phyloP scores from a whole-genome alignment of 2,329 filamentous ascomycete genomes.

The Fusarium verticillioides region DNA sequence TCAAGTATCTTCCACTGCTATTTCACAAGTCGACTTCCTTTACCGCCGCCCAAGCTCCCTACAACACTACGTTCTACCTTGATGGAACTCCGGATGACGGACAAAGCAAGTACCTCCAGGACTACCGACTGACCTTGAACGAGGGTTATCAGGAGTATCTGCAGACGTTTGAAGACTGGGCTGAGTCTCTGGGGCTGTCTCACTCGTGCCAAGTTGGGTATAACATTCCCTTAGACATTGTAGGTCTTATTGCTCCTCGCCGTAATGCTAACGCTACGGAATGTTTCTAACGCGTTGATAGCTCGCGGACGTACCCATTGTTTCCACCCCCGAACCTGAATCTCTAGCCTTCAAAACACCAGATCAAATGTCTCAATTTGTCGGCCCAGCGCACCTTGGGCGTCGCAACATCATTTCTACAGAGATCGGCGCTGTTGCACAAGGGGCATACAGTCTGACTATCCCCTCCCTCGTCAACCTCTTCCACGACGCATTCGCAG shows the following conservation, averaged over 20 bases:
- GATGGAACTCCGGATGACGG: not conserved
- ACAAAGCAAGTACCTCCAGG: not conserved
- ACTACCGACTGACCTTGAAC: not conserved
- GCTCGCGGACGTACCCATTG: not conserved
- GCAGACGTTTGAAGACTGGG: not conserved
- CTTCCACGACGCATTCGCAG: not conserved
- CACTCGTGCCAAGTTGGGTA: not conserved
- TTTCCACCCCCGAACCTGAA: not conserved
- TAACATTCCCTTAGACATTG: not conserved
- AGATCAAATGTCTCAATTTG: not conserved
- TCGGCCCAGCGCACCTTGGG: rapidly evolving
- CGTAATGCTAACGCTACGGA: no score
- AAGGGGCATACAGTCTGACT: not conserved
- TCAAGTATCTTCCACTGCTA: not conserved
- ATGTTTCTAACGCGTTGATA: no score
- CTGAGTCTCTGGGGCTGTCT: rapidly evolving
- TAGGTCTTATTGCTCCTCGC: not conserved
- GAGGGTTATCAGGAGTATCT: not conserved
- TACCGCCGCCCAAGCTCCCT: rapidly evolving
- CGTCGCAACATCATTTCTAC: not conserved
- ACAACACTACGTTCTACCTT: not conserved
- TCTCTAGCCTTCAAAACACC: not conserved
- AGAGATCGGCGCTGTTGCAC: not conserved
- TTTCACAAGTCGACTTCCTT: not conserved
- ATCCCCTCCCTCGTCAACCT: not conserved